Evolutionary conservation across 1,284 basidiomycete genomes (phyloP), one percentile per base, ranked within the genome.

Genomic region (Irpex lacteus): DNA sequence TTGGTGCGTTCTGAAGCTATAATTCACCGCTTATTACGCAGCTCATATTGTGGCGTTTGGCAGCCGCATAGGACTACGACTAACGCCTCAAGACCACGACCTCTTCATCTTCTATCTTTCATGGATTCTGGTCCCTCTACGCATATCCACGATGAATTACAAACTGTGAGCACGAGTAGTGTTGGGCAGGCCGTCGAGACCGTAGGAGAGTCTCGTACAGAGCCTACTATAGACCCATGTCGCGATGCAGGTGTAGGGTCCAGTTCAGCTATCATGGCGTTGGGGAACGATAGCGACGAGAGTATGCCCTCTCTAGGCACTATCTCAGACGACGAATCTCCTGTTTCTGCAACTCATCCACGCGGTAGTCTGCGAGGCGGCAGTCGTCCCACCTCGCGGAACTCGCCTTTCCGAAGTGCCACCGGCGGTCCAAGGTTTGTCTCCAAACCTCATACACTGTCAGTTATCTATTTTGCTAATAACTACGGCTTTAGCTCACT

Each of bases 311-410:
- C 52, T 13, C 53, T 61, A 32, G 26, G n/a, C 38, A 15, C 60
- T 21, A 21, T 52, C 7, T 61, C 60, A 37, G 60, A 59, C 36
- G 37, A 59, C 15, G 61, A 63, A 50, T 55, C 40, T 19, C 13
- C 56, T 52, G 40, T 21, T 8, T 11, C 38, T 26, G 44, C 7
- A 6, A 21, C 54, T 34, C 9, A 18, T 38, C 53, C 49, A 49
- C 11, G 21, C 7, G 11, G 13, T 19, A 9, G n/a, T 19, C 34
- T 19, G 36, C 19, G 15, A 59, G 18, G 26, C 21, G 9, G 21
- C 21, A 15, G 7, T 18, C 19, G 15, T 11, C 13, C 9, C 32
- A 6, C 40, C 40, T 47, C 40, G 11, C 40, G 9, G 5, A 47
- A 47, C 7, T 11, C 40, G n/a, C 13, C 40, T 47, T 11, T 11